Evolutionary conservation across 352 stramenopile genomes (phyloP).

Genomic region (Phytophthora aleatoria): DNA sequence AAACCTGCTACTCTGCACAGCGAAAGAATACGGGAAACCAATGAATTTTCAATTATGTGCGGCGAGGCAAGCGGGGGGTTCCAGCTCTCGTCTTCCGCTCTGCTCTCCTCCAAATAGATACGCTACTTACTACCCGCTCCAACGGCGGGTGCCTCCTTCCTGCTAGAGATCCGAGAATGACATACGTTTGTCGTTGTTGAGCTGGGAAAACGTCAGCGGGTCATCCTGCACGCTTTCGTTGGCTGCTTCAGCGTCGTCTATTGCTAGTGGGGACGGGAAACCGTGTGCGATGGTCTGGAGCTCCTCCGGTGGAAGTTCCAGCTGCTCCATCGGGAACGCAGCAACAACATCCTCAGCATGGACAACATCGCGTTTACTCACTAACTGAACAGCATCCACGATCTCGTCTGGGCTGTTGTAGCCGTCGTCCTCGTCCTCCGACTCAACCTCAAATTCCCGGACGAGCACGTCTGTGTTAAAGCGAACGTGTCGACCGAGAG

Average conservation of each 20-base stretch:
- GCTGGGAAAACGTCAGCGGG: conserved; percentile 41
- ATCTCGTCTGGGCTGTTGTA: conserved; percentile 47
- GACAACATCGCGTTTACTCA: conserved; percentile 43
- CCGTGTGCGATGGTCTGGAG: conserved; percentile 9
- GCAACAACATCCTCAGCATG: conserved; percentile 41
- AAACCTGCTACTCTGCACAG: conserved; percentile 5
- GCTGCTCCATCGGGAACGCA: conserved; percentile 32
- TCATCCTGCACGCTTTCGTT: conserved; percentile 20
- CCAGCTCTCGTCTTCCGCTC: conserved; percentile 10
- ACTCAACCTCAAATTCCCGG: conserved; percentile 68
- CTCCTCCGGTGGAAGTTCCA: conserved; percentile 26
- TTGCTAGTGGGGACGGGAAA: conserved; percentile 11
- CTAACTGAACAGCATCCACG: conserved; percentile 47
- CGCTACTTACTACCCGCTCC: conserved; percentile 36
- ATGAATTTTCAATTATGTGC: conserved; percentile 28
- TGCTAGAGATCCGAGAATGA: conserved; percentile 46
- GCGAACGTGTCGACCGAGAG: conserved; percentile 38
- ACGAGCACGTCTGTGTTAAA: conserved; percentile 51
- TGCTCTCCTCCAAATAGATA: conserved; percentile 45
- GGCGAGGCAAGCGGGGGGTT: conserved; percentile 24
- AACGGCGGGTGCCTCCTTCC: conserved; percentile 19
- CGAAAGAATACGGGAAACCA: conserved; percentile 15
- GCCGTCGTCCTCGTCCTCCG: conserved; percentile 51
- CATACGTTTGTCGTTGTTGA: conserved; percentile 41
- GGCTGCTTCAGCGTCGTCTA: conserved; percentile 6